Base-by-base conservation (phyloP, 2,329 filamentous ascomycete species). In the Geosmithia morbida region DNA sequence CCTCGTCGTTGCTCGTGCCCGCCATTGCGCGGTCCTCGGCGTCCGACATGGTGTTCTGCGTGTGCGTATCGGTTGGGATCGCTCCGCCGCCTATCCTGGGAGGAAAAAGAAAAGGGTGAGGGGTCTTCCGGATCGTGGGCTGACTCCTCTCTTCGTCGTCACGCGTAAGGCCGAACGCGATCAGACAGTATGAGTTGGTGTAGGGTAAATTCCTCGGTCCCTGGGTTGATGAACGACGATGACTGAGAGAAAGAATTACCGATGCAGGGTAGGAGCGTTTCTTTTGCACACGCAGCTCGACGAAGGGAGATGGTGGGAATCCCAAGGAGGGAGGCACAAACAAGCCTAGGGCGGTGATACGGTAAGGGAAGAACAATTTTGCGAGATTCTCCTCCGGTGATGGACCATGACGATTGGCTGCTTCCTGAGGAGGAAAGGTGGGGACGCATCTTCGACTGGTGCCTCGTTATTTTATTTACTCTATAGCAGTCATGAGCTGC, bases 21-120 rank as follows among this genome's bases (percentile, higher is more conserved):
- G 50, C 14, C 58, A 52, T 18, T 45, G 45, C 52, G 42, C 56
- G 59, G 47, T 49, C 52, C 14, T 52, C 55, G 18, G 48, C 55
- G 41, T 57, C 53, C 48, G 59, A 56, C 48, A 53, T 47, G 26
- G 49, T 52, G 41, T 44, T 48, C 26, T 57, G 54, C 3, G 51
- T 43, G 26, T 61, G 55, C n/a, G 22, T 26, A 5, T 26, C 22
- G 22, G 4, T 26, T 8, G 22, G 4, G 22, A 26, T 4, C 22
- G 4, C 22, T 26, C 22, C 8, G 4, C 22, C 22, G n/a, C n/a
- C n/a, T n/a, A n/a, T n/a, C 22, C 22, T 26, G 22, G 22, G 8
- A 26, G 8, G 4, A 8, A 8, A 26, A 26, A 26, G 4, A 8
- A 8, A 26, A 8, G 22, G 22, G 22, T 8, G 22, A 26, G 22